Evolutionary conservation across 129 eudicot species (phyloP).

Genomic region (Helianthus annuus): DNA sequence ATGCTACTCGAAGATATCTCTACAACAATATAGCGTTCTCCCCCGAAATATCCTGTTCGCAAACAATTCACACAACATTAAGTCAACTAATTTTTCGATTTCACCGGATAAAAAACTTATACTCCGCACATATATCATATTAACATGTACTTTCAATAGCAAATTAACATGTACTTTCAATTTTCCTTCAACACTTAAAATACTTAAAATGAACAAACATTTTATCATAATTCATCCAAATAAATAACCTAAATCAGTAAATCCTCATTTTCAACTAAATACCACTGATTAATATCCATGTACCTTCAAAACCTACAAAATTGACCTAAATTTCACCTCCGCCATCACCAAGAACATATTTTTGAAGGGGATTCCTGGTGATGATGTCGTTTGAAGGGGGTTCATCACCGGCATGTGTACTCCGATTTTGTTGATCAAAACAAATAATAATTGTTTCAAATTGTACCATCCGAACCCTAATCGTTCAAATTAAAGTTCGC

Average conservation of each 20-base stretch:
- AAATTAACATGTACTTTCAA: not conserved
- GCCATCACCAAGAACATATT: too few relatives aligned
- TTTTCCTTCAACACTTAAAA: not conserved
- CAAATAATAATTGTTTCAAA: too few relatives aligned
- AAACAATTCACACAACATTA: constrained; percentile 12
- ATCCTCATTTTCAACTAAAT: constrained; percentile 14
- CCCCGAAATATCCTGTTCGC: constrained; percentile 5
- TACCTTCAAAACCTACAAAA: constrained; percentile 5
- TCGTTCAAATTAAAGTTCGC: too few relatives aligned
- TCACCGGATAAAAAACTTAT: not conserved
- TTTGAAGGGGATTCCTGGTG: too few relatives aligned
- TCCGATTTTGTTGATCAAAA: too few relatives aligned
- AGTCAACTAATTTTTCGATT: not conserved
- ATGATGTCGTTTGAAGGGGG: too few relatives aligned
- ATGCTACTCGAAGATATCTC: constrained; percentile 38
- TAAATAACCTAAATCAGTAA: not conserved
- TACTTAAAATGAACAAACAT: not conserved
- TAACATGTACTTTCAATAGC: not conserved
- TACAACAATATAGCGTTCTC: constrained; percentile 21
- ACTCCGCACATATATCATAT: not conserved
- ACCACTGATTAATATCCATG: constrained; percentile 15
- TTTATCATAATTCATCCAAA: not conserved
- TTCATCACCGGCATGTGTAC: too few relatives aligned
- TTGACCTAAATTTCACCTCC: constrained; percentile 13
- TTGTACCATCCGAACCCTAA: too few relatives aligned